Percentiles rank a stretch among this genome's conserved stretches.
Conservation (phyloP, 164 flowering plant genomes). For the Umbilicus rupestris region DNA sequence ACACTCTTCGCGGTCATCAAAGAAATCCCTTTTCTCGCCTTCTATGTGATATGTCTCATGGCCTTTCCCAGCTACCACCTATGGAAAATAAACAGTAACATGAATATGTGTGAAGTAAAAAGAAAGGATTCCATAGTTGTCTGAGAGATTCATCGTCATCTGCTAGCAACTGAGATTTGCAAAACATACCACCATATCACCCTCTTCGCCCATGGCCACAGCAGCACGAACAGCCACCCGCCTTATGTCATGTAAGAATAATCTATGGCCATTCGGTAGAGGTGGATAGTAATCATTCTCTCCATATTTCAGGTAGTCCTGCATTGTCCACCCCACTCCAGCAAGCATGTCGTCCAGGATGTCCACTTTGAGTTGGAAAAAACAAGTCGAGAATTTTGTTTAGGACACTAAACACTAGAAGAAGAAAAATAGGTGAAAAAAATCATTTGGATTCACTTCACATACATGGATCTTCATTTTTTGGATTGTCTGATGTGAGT, state of each 20-base stretch:
- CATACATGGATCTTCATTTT: constrained; percentile 85
- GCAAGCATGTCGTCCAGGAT: constrained; percentile 95
- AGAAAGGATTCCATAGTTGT: neutral
- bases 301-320: constrained; percentile 79
- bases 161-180: neutral
- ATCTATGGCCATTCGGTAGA: constrained; percentile 84
- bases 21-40: constrained; percentile 77
- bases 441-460: constrained; percentile 7
- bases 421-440: neutral
- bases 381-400: neutral
- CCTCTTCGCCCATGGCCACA: constrained; percentile 99
- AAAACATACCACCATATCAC: constrained; percentile 91
- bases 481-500: constrained; percentile 93
- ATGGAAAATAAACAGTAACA: constrained; percentile 16
- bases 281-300: constrained; percentile 97
- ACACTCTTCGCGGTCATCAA: constrained; percentile 97
- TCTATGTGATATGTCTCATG: constrained; percentile 76
- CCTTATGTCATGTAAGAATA: constrained; percentile 86
- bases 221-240: constrained; percentile 93
- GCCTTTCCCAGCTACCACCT: constrained; percentile 97
- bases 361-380: constrained; percentile 52
- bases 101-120: neutral
- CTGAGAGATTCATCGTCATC: neutral
- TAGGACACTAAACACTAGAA: neutral
- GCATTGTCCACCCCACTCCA: constrained; percentile 96